Conservation (phyloP, 768 basidiomycete genomes). For the Nevesoporus exiguus region DNA sequence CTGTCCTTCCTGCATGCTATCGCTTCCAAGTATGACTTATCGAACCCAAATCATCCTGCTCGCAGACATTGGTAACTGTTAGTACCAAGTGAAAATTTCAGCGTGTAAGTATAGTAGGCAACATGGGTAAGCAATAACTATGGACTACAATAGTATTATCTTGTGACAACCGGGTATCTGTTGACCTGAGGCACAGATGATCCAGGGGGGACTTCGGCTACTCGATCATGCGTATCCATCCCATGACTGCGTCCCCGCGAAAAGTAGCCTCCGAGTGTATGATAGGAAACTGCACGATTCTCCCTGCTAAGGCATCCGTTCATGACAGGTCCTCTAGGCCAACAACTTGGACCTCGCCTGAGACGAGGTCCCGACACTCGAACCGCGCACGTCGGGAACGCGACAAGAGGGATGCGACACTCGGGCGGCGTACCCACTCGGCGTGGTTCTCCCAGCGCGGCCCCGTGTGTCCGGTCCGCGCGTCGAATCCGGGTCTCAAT, state of each 20-base stretch:
- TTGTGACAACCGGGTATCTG: no score
- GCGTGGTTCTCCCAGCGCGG: constrained; percentile 2
- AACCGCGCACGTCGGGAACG: constrained; percentile 10
- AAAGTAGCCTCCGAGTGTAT: no score
- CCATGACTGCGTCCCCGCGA: no score
- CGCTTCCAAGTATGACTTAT: neutral
- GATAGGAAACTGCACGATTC: no score
- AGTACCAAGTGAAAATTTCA: neutral
- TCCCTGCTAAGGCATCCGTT: neutral
- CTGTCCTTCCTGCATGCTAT: neutral
- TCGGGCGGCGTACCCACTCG: constrained; percentile 15
- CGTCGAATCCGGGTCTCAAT: neutral
- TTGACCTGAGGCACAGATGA: no score
- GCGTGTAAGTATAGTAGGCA: neutral
- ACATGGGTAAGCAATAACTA: no score
- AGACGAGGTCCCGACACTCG: constrained; percentile 6
- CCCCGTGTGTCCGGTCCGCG: neutral
- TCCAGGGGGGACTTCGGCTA: no score
- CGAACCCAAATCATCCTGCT: neutral
- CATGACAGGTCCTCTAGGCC: neutral
- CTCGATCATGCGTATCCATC: no score
- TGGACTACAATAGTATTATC: no score
- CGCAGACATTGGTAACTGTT: no score
- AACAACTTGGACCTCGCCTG: neutral
- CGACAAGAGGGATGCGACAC: constrained; percentile 12